Percentiles rank a stretch among this genome's conserved stretches.
Evolutionary conservation across 768 basidiomycete genomes (phyloP).

Genomic region (Amanita muscaria): DNA sequence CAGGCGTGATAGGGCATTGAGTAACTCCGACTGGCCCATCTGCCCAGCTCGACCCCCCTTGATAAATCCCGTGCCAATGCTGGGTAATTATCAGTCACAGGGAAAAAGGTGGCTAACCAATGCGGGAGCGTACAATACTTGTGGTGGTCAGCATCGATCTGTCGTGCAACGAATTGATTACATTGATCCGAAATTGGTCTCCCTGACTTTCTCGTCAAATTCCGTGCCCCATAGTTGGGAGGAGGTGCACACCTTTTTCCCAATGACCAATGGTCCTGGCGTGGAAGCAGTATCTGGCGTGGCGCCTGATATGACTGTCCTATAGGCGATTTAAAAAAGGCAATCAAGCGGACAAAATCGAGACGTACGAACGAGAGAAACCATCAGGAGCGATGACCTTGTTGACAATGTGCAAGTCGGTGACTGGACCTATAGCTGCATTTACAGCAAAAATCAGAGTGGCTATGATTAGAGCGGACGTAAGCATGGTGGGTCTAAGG

Average conservation of each 20-base stretch:
- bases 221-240: not conserved
- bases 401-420: no score
- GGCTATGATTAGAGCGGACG: no score
- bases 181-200: conserved; percentile 29
- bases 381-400: no score
- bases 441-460: no score
- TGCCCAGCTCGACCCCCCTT: conserved; percentile 23
- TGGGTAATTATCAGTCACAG: not conserved
- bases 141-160: conserved; percentile 31
- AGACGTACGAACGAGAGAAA: no score
- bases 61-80: conserved; percentile 44
- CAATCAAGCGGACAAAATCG: no score
- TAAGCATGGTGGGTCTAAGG: no score
- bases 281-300: conserved; percentile 6
- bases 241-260: conserved; percentile 13
- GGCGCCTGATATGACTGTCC: conserved; percentile 15
- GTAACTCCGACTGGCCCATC: conserved; percentile 30
- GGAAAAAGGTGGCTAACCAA: conserved; percentile 9
- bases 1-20: conserved; percentile 34
- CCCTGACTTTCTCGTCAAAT: conserved; percentile 15
- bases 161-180: conserved; percentile 31
- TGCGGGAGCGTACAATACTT: conserved; percentile 15
- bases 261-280: conserved; percentile 35
- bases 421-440: no score
- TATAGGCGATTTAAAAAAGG: no score